Base-by-base conservation (phyloP, 2,329 filamentous ascomycete genomes). In the Bertia moriformis region DNA sequence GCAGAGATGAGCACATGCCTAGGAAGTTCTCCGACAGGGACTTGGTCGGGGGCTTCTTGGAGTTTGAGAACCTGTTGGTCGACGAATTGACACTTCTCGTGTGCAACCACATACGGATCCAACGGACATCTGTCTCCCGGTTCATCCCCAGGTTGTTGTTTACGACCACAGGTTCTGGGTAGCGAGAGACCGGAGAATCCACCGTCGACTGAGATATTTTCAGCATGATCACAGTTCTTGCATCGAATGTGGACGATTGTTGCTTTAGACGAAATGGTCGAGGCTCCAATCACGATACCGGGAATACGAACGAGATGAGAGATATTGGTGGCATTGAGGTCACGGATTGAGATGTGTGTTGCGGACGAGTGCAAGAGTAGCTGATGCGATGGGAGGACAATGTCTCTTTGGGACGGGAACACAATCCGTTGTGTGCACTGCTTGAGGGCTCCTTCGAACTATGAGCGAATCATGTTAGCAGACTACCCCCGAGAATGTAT, bases 1-100 rank as follows among this genome's bases (percentile, higher is more conserved):
- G 91, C 91, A 0, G 88, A 93, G 44, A 98, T 84, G 44, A 96
- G 73, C 36, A 98, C 93, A 51, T 98, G 91, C 32, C 91, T 73
- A 3, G 91, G 91, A 38, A 98, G 65, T 60, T 98, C 91, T 63
- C 91, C 91, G 1, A 98, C 91, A 0, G 91, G 91, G 0, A 98
- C 91, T 58, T 96, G 87, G 52, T 98, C 91, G 1, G 91, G 91
- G 0, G 89, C 91, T 60, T 98, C 91, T 56, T 98, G 91, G 14
- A 98, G 74, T 59, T 98, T 98, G 56, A 98, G 82, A 43, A 98
- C 85, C 58, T 98, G 91, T 59, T 98, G 91, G 52, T 98, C 91
- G 51, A 96, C 88, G 55, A 98, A 98, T 45, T 78, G 76, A 27
- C 84, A 94, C 56, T 83, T 87, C 59, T 98, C 91, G 55, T 98